Conservation (phyloP, 306 rosid species). For the Boehmeria nivea region DNA sequence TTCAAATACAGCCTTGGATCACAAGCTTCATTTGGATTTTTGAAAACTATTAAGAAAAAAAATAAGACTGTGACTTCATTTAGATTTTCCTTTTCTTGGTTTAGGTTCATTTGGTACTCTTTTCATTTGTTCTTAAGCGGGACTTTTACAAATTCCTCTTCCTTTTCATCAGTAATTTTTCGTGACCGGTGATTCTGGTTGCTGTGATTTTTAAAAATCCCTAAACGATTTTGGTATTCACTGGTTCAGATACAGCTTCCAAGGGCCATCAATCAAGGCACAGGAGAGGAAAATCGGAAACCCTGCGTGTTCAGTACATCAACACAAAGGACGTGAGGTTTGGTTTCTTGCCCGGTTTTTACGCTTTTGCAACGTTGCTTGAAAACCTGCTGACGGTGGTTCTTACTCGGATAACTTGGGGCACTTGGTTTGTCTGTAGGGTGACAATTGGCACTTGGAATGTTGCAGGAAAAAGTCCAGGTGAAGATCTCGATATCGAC, state of each 20-base stretch:
- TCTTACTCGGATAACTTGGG: constrained; percentile 22
- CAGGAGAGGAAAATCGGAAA: constrained; percentile 92
- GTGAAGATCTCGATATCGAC: constrained; percentile 66
- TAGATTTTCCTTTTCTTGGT: too few species aligned
- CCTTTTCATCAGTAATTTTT: too few species aligned
- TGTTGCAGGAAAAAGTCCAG: constrained; percentile 84
- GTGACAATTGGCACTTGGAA: constrained; percentile 87
- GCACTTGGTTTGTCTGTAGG: constrained; percentile 44
- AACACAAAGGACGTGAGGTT: constrained; percentile 86
- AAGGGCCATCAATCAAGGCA: constrained; percentile 46
- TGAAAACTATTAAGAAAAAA: too few species aligned
- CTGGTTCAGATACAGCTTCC: constrained; percentile 42
- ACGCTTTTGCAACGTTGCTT: constrained; percentile 16
- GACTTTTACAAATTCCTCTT: too few species aligned
- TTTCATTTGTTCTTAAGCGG: too few species aligned
- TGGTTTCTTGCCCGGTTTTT: constrained; percentile 16
- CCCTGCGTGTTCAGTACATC: constrained; percentile 91
- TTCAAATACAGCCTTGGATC: too few species aligned
- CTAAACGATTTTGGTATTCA: too few species aligned
- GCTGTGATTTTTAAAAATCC: too few species aligned
- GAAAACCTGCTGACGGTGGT: constrained; percentile 9
- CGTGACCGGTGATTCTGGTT: too few species aligned
- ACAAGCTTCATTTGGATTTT: too few species aligned
- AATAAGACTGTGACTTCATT: too few species aligned
- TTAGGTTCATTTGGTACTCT: too few species aligned